Evolutionary conservation across 2,329 filamentous ascomycete species (phyloP).

Genomic region (Xylaria arbuscula): DNA sequence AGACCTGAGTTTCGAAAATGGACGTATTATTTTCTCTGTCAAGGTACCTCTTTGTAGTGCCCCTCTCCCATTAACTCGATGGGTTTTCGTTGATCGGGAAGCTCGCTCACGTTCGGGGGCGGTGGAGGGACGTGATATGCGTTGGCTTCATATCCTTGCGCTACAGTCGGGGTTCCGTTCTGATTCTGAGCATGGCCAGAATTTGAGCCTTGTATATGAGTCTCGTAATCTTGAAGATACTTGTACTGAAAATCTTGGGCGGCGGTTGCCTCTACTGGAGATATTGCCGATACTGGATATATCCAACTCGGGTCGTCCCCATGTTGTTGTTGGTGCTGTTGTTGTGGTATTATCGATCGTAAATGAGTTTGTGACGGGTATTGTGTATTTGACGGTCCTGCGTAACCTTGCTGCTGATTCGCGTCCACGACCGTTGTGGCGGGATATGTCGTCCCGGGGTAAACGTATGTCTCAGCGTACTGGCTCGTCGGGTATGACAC

Average conservation of each 20-base stretch:
- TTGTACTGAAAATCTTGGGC: conserved; percentile 13
- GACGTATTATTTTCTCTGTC: neutral
- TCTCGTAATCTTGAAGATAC: conserved; percentile 32
- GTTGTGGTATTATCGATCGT: conserved; percentile 1
- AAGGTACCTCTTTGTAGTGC: conserved; percentile 47
- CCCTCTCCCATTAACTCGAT: conserved; percentile 54
- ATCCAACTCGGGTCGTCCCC: conserved; percentile 13
- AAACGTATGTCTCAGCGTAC: conserved; percentile 8
- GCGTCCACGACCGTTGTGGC: conserved; percentile 4
- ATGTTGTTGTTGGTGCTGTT: conserved; percentile 18
- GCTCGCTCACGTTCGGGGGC: conserved; percentile 46
- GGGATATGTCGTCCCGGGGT: conserved; percentile 20
- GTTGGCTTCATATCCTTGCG: conserved; percentile 1
- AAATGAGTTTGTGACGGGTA: conserved; percentile 20
- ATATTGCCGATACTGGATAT: conserved; percentile 12
- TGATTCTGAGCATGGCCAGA: conserved; percentile 22
- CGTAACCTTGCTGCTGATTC: conserved; percentile 24
- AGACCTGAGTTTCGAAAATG: neutral
- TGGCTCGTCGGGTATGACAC: conserved; percentile 8
- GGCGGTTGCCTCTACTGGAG: conserved; percentile 8
- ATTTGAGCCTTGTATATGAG: neutral
- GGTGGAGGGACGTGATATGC: conserved; percentile 26
- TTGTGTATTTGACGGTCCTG: conserved; percentile 30
- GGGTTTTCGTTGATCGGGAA: conserved; percentile 48
- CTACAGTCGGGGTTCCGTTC: neutral